phyloP scores from a whole-genome alignment of 495 filamentous ascomycete genomes.

The Penicillium bialowiezense region DNA sequence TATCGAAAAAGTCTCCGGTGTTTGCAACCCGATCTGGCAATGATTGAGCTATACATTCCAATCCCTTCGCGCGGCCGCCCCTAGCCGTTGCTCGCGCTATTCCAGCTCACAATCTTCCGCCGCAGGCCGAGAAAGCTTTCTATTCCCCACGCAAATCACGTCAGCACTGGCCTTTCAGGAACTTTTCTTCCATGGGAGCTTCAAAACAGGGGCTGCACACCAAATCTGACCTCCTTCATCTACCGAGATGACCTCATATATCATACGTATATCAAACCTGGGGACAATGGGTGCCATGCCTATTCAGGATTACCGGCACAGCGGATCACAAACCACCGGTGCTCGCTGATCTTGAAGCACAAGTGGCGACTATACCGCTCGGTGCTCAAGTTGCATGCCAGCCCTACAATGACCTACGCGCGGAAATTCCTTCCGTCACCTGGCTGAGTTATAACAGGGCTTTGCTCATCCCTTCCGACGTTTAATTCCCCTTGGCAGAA shows the following conservation, averaged over 20 bases:
- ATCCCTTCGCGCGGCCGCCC: conserved; percentile 7
- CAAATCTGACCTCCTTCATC: background rate
- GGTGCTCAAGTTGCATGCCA: conserved; percentile 7
- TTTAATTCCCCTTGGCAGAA: conserved; percentile 2
- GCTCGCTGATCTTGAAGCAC: background rate
- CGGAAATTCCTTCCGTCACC: conserved; percentile 12
- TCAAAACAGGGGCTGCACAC: background rate
- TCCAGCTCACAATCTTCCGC: conserved; percentile 6
- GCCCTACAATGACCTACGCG: background rate
- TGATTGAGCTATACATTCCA: conserved; percentile 8
- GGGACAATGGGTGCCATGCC: background rate
- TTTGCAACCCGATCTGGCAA: background rate
- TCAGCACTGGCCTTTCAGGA: conserved; percentile 2
- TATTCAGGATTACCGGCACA: background rate
- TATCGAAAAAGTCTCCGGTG: conserved; percentile 2
- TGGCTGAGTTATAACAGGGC: conserved; percentile 3
- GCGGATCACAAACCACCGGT: background rate
- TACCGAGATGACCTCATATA: background rate
- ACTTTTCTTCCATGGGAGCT: background rate
- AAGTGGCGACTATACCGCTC: background rate
- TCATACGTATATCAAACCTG: background rate
- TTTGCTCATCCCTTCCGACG: conserved; percentile 6
- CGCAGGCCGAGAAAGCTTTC: background rate
- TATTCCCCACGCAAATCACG: conserved; percentile 8
- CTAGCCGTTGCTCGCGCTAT: conserved; percentile 1